phyloP scores from a whole-genome alignment of 164 flowering plant genomes.

The Magnolia changhungtana region DNA sequence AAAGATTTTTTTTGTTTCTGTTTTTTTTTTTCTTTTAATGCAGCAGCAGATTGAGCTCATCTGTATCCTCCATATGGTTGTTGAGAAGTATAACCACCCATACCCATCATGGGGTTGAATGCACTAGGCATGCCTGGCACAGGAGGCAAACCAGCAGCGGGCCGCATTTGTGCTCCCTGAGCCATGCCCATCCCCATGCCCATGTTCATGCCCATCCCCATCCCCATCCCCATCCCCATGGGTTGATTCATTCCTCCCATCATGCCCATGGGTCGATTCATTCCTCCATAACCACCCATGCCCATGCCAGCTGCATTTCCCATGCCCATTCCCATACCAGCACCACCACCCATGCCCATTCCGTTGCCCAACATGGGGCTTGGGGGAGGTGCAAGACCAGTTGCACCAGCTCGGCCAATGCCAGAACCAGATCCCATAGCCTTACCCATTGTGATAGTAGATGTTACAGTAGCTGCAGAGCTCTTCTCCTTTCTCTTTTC shows the following conservation, averaged over 20 bases:
- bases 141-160: constrained; percentile 39
- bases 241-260: constrained; percentile 25
- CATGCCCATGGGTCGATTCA: constrained; percentile 24
- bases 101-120: constrained; percentile 72
- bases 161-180: constrained; percentile 24
- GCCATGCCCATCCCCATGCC: constrained; percentile 29
- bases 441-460: constrained; percentile 83
- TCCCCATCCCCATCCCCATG: constrained; percentile 35
- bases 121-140: constrained; percentile 42
- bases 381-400: constrained; percentile 51
- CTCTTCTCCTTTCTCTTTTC: constrained; percentile 87
- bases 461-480: constrained; percentile 45
- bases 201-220: constrained; percentile 32
- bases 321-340: constrained; percentile 26
- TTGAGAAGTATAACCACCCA: constrained; percentile 60
- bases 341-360: constrained; percentile 33
- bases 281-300: constrained; percentile 35
- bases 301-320: constrained; percentile 44
- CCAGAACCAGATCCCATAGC: constrained; percentile 99
- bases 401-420: constrained; percentile 85
- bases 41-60: constrained; percentile 24
- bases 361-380: constrained; percentile 56
- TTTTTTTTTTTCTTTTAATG: background rate
- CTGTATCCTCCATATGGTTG: constrained; percentile 78
- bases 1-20: background rate